A percentile compares a stretch with the other conserved stretches of the same genome.
Evolutionary conservation across 305 asterid genomes (phyloP).

Genomic region (Fraxinus velutina): DNA sequence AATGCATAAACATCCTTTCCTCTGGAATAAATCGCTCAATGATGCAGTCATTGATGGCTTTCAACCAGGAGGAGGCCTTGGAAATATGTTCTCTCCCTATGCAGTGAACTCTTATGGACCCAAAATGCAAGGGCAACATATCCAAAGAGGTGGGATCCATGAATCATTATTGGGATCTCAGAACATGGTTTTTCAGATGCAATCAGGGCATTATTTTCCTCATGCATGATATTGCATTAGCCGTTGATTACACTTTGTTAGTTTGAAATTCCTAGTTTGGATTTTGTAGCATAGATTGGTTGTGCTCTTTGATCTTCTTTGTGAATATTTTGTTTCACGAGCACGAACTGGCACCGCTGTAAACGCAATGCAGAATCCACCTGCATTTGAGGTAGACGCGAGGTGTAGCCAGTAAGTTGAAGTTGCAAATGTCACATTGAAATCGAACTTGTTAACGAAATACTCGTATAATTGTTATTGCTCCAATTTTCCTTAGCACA

Average conservation of each 20-base stretch:
- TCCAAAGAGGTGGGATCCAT: constrained; percentile 45
- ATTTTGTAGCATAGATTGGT: constrained; percentile 47
- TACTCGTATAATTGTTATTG: constrained; percentile 25
- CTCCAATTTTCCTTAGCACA: constrained; percentile 10
- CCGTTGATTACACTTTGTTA: neutral
- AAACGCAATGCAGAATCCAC: constrained; percentile 20
- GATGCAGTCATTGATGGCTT: constrained; percentile 49
- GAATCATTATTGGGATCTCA: constrained; percentile 59
- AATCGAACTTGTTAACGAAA: constrained; percentile 29
- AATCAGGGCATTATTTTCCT: constrained; percentile 54
- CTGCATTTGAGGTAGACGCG: constrained; percentile 20
- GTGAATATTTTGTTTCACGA: constrained; percentile 51
- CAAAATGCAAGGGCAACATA: constrained; percentile 39
- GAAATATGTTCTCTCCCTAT: constrained; percentile 39
- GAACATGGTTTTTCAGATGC: constrained; percentile 64
- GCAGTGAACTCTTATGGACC: constrained; percentile 40
- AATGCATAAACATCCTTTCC: constrained; percentile 47
- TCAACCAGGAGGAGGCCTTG: constrained; percentile 35
- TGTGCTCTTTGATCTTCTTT: constrained; percentile 30
- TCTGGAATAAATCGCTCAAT: constrained; percentile 45
- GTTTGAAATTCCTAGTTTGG: constrained; percentile 31
- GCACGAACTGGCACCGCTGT: constrained; percentile 12
- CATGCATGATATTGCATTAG: constrained; percentile 43
- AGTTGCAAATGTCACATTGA: constrained; percentile 28
- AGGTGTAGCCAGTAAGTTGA: constrained; percentile 26